Base-by-base conservation (phyloP, 2,329 filamentous ascomycete species). In the Alternaria postmessia region DNA sequence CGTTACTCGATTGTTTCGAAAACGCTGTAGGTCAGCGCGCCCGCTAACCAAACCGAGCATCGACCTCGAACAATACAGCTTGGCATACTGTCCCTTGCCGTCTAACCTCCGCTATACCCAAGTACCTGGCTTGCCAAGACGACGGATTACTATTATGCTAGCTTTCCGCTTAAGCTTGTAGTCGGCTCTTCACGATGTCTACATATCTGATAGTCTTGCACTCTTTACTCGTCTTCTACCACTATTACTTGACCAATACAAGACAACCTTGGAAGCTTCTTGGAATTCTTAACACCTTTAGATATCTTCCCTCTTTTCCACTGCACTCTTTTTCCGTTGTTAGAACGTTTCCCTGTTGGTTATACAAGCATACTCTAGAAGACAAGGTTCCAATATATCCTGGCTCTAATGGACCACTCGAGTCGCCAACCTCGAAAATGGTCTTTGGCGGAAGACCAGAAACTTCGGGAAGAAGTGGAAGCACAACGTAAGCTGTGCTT, bases 361-460 rank as follows among this genome's bases (percentile, higher is more conserved):
- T 11, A 18, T n/a, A 24, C 34, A 2, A 8, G 5, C 9, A 36
- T 22, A 26, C 3, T 22, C 7, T 22, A n/a, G 20, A 39, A 24
- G 24, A 41, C 34, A 26, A 6, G 22, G 16, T 41, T 34, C n/a
- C 34, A 14, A 20, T n/a, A 12, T 16, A 34, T 39, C 24, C 16
- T 22, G 26, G 24, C 11, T 16, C 24, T 41, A 22, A 67, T 68
- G 51, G 63, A 64, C 30, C 39, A 67, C 7, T 66, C 62, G 5
- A 68, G 62, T 47, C 66, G 71, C 16, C 67, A 69, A 41, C 74
- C 71, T 36, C 64, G 74, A 9, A 76, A 75, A 51, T 74, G 71
- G 71, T 69, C 69, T 24, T 24, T 63, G n/a, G 60, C 57, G 39
- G 71, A 74, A 49, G 71, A 74, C 39, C 64, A 72, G 48, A 69